These are phyloP conservation scores for Haplographium delicatum DNA, from an alignment of 495 filamentous ascomycete species.

Conservation along the genomic window DNA sequence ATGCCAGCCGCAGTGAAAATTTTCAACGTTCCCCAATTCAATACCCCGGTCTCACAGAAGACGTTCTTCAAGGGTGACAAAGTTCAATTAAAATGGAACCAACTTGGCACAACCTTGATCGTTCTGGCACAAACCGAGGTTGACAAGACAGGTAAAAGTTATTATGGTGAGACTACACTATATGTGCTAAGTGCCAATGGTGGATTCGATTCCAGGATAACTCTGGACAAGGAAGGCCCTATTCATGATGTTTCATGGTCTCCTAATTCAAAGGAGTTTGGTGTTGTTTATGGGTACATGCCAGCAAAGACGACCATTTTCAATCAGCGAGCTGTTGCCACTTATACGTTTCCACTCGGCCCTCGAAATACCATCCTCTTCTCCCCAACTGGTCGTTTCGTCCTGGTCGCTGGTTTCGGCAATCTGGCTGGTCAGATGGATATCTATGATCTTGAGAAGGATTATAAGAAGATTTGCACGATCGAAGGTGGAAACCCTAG, in stretches of 20 bases:
- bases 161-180: slow-evolving; percentile 97
- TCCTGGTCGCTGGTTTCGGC: slow-evolving; percentile 92
- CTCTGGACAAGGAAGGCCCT: slow-evolving; percentile 94
- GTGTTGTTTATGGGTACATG: slow-evolving; percentile 96
- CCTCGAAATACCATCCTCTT: slow-evolving; percentile 94
- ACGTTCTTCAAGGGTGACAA: slow-evolving; percentile 99
- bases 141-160: slow-evolving; percentile 95
- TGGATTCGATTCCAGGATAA: slow-evolving; percentile 84
- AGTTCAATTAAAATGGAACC: slow-evolving; percentile 97
- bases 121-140: slow-evolving; percentile 98
- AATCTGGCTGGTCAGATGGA: slow-evolving; percentile 98
- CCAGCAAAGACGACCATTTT: slow-evolving; percentile 97
- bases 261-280: slow-evolving; percentile 93
- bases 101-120: slow-evolving; percentile 80
- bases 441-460: slow-evolving; percentile 89
- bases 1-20: slow-evolving; percentile 91
- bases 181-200: slow-evolving; percentile 92
- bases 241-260: slow-evolving; percentile 99
- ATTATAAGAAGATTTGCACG: slow-evolving; percentile 84
- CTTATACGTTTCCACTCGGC: slow-evolving; percentile 74
- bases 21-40: slow-evolving; percentile 85
- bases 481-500: slow-evolving; percentile 95
- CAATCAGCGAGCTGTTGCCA: slow-evolving; percentile 74
- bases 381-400: slow-evolving; percentile 89
- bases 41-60: slow-evolving; percentile 81